Percentiles rank a stretch among this genome's conserved stretches.
phyloP scores from a whole-genome alignment of 2,329 filamentous ascomycete genomes.

The Xylaria sp. region DNA sequence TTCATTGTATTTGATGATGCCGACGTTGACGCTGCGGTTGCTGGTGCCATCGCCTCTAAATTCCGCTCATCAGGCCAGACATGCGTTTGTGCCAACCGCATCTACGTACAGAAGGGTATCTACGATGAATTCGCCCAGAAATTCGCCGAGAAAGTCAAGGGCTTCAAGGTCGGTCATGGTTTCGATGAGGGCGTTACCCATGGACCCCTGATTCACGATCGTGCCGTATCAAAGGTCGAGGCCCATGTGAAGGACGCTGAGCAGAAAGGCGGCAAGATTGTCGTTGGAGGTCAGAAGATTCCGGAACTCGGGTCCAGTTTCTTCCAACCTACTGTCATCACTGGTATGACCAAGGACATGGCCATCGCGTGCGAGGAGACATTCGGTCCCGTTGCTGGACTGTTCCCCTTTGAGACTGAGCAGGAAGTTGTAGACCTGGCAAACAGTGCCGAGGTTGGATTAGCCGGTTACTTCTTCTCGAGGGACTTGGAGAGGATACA shows the following conservation, averaged over 20 bases:
- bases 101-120: constrained; percentile 79
- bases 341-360: constrained; percentile 87
- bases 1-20: constrained; percentile 98
- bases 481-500: constrained; percentile 63
- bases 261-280: constrained; percentile 75
- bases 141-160: constrained; percentile 73
- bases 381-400: constrained; percentile 88
- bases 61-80: constrained; percentile 96
- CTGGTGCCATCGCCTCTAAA: constrained; percentile 83
- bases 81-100: constrained; percentile 86
- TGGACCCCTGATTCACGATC: constrained; percentile 83
- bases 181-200: constrained; percentile 75
- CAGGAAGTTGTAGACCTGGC: constrained; percentile 85
- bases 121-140: constrained; percentile 75
- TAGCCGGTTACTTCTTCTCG: constrained; percentile 94
- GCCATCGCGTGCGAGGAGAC: constrained; percentile 86
- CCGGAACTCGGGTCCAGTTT: constrained; percentile 82
- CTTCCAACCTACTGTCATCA: constrained; percentile 87
- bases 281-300: constrained; percentile 76
- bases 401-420: constrained; percentile 89
- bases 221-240: constrained; percentile 80
- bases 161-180: constrained; percentile 77
- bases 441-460: constrained; percentile 81
- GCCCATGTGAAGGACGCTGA: constrained; percentile 80
- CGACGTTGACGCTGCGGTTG: constrained; percentile 82